Conservation (phyloP, 78 protist genomes). For the Dictyostelium citrinum region DNA sequence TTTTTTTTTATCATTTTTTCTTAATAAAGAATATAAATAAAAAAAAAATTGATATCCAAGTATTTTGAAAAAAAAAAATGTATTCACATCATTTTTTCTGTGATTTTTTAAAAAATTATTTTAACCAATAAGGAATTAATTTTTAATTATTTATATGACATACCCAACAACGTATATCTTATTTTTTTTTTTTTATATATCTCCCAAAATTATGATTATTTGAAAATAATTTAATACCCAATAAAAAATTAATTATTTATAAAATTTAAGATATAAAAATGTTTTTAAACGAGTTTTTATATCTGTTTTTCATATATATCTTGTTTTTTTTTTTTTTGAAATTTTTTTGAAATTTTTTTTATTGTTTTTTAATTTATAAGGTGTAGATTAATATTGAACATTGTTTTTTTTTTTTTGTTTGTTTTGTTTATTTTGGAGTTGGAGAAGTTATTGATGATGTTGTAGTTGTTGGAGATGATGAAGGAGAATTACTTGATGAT, state of each 20-base stretch:
- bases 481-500: neutral
- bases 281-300: too few relatives aligned
- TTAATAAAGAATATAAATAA: neutral
- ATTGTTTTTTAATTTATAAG: neutral
- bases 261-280: too few relatives aligned
- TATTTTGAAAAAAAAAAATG: neutral
- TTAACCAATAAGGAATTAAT: neutral
- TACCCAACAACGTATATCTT: neutral
- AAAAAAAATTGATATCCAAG: neutral
- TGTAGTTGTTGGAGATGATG: neutral
- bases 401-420: neutral
- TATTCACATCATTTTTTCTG: neutral
- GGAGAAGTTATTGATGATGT: neutral
- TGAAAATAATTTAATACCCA: neutral
- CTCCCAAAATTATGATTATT: neutral
- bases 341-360: neutral
- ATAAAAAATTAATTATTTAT: too few relatives aligned
- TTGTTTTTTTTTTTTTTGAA: neutral
- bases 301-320: neutral
- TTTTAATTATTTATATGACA: neutral
- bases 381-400: neutral
- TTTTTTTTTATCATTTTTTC: too few relatives aligned
- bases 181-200: neutral
- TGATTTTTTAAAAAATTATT: neutral
- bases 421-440: neutral